phyloP scores from a whole-genome alignment of 73 alveolate genomes.

The Tetrahymena borealis region DNA sequence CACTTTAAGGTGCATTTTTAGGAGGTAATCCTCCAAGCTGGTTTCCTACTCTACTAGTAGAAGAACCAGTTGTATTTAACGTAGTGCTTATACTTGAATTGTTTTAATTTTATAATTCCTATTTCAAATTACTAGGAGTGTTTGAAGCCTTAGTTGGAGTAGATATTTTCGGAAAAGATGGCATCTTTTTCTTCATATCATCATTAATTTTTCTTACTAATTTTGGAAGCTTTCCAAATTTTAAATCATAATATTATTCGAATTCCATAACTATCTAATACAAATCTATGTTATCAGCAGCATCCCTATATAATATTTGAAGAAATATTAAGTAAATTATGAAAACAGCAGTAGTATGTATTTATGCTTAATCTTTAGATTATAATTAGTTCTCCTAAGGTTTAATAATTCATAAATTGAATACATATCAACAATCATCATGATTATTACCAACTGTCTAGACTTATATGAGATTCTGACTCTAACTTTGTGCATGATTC shows the following conservation, averaged over 20 bases:
- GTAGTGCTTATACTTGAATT: conserved; percentile 16
- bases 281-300: conserved; percentile 96
- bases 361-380: background rate
- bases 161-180: conserved; percentile 47
- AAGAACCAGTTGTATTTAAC: conserved; percentile 22
- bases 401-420: background rate
- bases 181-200: conserved; percentile 49
- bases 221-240: conserved; percentile 80
- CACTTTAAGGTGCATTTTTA: background rate
- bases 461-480: conserved; percentile 78
- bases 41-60: conserved; percentile 8
- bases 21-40: background rate
- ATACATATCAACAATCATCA: background rate
- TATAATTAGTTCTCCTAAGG: no score
- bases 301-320: no score
- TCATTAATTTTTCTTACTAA: conserved; percentile 73
- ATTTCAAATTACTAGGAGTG: conserved; percentile 24
- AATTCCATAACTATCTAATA: conserved; percentile 81
- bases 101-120: conserved; percentile 4
- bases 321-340: background rate
- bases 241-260: conserved; percentile 90
- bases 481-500: conserved; percentile 74
- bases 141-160: conserved; percentile 48
- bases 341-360: background rate
- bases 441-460: conserved; percentile 58